Evolutionary conservation across 768 basidiomycete genomes (phyloP).

Genomic region (Rhodotorula sphaerocarpa): DNA sequence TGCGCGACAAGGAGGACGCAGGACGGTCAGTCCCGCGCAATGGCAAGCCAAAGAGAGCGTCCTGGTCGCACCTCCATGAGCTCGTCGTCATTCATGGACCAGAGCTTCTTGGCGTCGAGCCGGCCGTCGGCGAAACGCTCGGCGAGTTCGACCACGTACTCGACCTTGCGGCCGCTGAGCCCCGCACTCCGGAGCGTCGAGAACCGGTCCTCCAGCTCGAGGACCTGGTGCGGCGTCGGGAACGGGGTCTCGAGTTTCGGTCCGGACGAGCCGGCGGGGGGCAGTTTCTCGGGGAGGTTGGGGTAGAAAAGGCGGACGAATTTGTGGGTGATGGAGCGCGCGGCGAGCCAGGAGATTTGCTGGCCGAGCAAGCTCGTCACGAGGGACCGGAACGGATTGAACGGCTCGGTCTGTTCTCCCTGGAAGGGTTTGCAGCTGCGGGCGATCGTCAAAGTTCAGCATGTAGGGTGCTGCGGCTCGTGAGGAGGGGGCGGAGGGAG

Average conservation of each 20-base stretch:
- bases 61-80: slow-evolving; percentile 17
- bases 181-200: slow-evolving; percentile 62
- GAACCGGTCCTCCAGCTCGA: slow-evolving; percentile 44
- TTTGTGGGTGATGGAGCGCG: slow-evolving; percentile 68
- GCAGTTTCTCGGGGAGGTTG: slow-evolving; percentile 58
- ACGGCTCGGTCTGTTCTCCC: slow-evolving; percentile 50
- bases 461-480: not conserved
- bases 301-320: slow-evolving; percentile 71
- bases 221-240: slow-evolving; percentile 64
- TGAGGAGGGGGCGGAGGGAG: not conserved
- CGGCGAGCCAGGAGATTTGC: slow-evolving; percentile 81
- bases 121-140: slow-evolving; percentile 70
- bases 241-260: slow-evolving; percentile 45
- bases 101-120: slow-evolving; percentile 62
- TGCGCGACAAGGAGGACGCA: not conserved
- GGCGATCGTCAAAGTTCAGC: too few species aligned
- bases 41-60: too few species aligned
- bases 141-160: slow-evolving; percentile 77
- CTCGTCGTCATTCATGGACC: slow-evolving; percentile 66
- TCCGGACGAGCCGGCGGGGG: slow-evolving; percentile 19
- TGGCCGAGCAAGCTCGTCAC: slow-evolving; percentile 58
- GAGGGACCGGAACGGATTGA: slow-evolving; percentile 67
- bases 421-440: slow-evolving; percentile 72
- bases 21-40: too few species aligned
- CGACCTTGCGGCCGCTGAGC: slow-evolving; percentile 73